Conservation (phyloP, 1,284 basidiomycete genomes). For the Pascua sp. region DNA sequence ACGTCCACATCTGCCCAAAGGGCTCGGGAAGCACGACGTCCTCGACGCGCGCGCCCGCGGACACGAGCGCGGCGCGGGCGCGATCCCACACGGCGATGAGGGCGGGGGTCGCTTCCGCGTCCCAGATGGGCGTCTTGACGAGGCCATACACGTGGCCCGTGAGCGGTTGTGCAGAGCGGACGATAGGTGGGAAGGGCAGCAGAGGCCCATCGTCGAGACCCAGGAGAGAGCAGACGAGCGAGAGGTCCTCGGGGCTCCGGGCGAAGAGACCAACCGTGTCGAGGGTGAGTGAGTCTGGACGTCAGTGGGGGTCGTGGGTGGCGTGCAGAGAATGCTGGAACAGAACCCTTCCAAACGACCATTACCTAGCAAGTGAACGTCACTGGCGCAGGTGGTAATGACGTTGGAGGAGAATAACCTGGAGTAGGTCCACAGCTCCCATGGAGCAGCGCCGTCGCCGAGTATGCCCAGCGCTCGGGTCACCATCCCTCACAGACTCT, state of each 20-base stretch:
- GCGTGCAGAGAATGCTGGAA: neutral
- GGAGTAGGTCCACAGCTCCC: too few species aligned
- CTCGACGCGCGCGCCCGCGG: constrained; percentile 27
- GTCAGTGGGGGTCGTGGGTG: neutral
- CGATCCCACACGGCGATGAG: constrained; percentile 17
- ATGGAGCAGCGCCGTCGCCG: too few species aligned
- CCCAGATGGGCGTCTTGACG: constrained; percentile 28
- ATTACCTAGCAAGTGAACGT: too few species aligned
- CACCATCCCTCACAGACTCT: too few species aligned
- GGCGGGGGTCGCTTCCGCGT: constrained; percentile 14
- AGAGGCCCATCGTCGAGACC: constrained; percentile 28
- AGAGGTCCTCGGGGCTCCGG: constrained; percentile 31
- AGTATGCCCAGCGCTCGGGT: too few species aligned
- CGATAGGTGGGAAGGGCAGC: neutral
- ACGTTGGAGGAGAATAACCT: too few species aligned
- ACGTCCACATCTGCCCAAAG: constrained; percentile 19
- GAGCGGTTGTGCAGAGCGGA: neutral
- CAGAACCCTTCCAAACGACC: too few species aligned
- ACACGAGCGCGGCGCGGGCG: constrained; percentile 16
- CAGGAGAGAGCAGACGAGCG: constrained; percentile 28
- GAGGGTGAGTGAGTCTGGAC: constrained; percentile 29
- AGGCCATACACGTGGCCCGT: constrained; percentile 29
- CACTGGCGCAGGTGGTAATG: too few species aligned
- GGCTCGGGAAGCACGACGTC: constrained; percentile 22
- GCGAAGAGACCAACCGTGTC: constrained; percentile 41